Evolutionary conservation across 2,329 filamentous ascomycete genomes (phyloP), one percentile per base, ranked within the genome.

Genomic region (Penicillium glabrum): DNA sequence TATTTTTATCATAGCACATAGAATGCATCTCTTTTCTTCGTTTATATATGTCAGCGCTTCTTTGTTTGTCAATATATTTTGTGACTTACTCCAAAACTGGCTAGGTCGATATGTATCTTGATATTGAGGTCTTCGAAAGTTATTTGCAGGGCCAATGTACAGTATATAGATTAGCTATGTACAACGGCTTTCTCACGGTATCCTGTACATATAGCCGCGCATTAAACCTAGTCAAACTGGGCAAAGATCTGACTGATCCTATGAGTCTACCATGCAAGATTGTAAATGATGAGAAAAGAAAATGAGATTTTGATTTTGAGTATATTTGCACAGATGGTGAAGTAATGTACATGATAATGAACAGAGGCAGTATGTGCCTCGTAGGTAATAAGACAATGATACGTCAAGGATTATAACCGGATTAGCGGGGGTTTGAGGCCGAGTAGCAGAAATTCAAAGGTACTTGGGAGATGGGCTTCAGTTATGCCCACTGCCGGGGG

Each of bases 401-500:
- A 52, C 48, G 54, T 14, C 47, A 46, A 50, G 10, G 33, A 29
- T 16, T 46, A 53, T 19, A 21, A 43, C 45, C 26, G 2, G 10
- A 31, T 23, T 29, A 31, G 19, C 7, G 16, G 6, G n/a, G 7
- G 0, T 19, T 39, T 19, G 8, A 37, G 16, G 45, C 10, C n/a
- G 11, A 21, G 26, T n/a, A 47, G 24, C 26, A 33, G 9, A n/a
- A 19, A 19, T 3, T 3, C 41, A 24, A 27, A 37, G 43, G 33
- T 14, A 27, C n/a, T 24, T 14, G 29, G 33, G 29, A 14, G 16
- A 19, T 16, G 26, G 27, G 10, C 27, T 29, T 11, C 37, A 23
- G 51, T 51, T 39, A 84, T 51, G 81, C 83, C 86, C 86, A 88
- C 61, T 87, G 84, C 58, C 79, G 79, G 3, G 86, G 85, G 65